These are phyloP conservation scores for Phycomyces nitens DNA, from an alignment of 192 early-diverging fungal genomes.

Conservation along the genomic window DNA sequence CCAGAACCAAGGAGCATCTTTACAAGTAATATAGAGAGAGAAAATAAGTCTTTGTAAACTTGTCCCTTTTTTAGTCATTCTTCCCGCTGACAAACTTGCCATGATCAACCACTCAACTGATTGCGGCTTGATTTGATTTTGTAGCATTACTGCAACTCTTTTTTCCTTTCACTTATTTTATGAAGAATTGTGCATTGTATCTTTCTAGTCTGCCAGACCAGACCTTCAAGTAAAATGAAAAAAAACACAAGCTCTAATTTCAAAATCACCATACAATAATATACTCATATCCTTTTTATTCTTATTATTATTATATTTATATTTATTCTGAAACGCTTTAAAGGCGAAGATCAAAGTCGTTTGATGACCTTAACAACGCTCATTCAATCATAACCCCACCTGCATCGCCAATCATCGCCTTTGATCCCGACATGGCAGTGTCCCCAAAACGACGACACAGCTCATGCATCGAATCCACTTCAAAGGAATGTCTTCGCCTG, in stretches of 20 bases:
- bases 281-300: no score
- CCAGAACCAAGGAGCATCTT: background rate
- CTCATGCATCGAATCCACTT: constrained; percentile 38
- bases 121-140: constrained; percentile 6
- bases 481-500: constrained; percentile 37
- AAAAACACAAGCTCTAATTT: no score
- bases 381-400: background rate
- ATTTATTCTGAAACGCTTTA: background rate
- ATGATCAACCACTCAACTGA: background rate
- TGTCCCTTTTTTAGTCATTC: constrained; percentile 6
- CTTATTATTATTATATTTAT: no score
- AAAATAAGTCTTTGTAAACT: background rate
- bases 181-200: background rate
- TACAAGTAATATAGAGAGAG: background rate
- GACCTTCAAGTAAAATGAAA: background rate
- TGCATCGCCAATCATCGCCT: background rate
- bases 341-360: constrained; percentile 25
- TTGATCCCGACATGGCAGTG: background rate
- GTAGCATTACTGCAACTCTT: background rate
- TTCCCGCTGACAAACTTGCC: background rate
- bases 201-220: constrained; percentile 1
- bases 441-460: constrained; percentile 35
- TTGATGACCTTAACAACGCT: constrained; percentile 15
- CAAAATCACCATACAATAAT: background rate
- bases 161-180: constrained; percentile 1